Base-by-base conservation (phyloP, 192 early-diverging fungal genomes). In the Podila epicladia region DNA sequence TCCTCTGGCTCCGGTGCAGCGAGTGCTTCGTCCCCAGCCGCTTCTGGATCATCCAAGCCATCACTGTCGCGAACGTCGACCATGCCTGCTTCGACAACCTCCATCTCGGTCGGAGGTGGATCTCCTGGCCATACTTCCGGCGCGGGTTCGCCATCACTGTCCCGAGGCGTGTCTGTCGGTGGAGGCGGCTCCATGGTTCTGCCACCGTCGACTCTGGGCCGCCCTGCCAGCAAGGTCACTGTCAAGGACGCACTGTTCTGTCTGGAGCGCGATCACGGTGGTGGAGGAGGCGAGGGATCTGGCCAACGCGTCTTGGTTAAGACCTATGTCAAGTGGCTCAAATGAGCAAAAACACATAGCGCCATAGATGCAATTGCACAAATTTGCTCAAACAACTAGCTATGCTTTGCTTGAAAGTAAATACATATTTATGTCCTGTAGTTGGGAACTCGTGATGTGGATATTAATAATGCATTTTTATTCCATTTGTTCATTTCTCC, bases 221-320 rank as follows among this genome's bases (percentile, higher is more conserved):
- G 67, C 31, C 75, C 73, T 15, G 71, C 55, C 28, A 58, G 65
- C 12, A 82, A 85, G n/a, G 87, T 95, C 12, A 93, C 91, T 17
- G 89, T 93, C 28, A 84, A 85, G 55, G 93, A 95, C 82, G 92
- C 91, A 5, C 79, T 95, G 13, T 93, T 93, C 70, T 92, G 89
- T 29, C 84, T 95, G 26, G 92, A 94, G 75, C 89, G 90, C 7
- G 92, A 95, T 73, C 74, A 75, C 65, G 85, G 82, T 31, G 83
- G 74, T 17, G 89, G 87, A 9, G 79, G 82, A 60, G 73, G 75
- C 5, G 58, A 49, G 26, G 76, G 76, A 19, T 82, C 73, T 38
- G 82, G 79, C 7, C 83, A 87, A 59, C 64, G 82, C 17, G 82
- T 86, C 0, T 48, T 87, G 37, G 65, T 89, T 51, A 87, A 85